phyloP scores from a whole-genome alignment of 257 asterid genomes.

The Parsonsia alboflavescens region DNA sequence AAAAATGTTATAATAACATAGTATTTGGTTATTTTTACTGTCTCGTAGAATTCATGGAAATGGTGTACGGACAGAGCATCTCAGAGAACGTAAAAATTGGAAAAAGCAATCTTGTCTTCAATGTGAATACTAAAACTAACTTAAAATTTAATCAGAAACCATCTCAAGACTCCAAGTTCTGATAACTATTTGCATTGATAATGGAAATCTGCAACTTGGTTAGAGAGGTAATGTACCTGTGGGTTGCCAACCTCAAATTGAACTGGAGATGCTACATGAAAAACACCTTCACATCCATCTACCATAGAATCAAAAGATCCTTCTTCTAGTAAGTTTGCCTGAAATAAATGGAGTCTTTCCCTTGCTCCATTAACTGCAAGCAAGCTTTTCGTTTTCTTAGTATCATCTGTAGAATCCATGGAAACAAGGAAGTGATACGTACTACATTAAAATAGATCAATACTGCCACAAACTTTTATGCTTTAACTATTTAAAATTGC shows the following conservation, averaged over 20 bases:
- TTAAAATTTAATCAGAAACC: too few relatives aligned
- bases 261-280: constrained; percentile 64
- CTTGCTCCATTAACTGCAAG: constrained; percentile 50
- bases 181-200: too few relatives aligned
- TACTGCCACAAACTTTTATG: too few relatives aligned
- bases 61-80: background rate
- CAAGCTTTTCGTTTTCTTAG: constrained; percentile 39
- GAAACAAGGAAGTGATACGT: background rate
- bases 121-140: too few relatives aligned
- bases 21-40: too few relatives aligned
- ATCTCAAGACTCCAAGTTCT: too few relatives aligned
- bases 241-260: constrained; percentile 25
- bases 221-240: constrained; percentile 24
- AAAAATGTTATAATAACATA: too few relatives aligned
- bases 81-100: background rate
- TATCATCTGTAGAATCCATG: constrained; percentile 34
- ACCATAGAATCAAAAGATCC: constrained; percentile 48
- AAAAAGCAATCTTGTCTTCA: background rate
- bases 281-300: constrained; percentile 59
- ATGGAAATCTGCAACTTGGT: too few relatives aligned
- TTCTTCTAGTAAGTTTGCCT: constrained; percentile 42
- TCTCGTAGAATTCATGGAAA: too few relatives aligned
- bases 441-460: background rate
- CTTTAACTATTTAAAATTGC: too few relatives aligned
- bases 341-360: constrained; percentile 43